Conservation (phyloP, 2,329 filamentous ascomycete genomes). For the Diaporthe sp. region DNA sequence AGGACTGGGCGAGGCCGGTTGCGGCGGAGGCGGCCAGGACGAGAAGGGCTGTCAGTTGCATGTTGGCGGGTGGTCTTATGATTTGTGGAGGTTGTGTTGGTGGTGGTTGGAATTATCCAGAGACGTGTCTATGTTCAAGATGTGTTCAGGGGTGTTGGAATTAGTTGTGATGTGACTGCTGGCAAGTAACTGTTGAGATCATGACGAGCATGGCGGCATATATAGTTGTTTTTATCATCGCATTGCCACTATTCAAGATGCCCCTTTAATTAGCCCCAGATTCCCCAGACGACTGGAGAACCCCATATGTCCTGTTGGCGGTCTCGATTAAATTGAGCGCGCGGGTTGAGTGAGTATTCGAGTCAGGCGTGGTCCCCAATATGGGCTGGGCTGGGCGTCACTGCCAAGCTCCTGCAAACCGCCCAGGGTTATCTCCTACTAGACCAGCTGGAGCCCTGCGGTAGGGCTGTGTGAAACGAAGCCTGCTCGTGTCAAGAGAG, state of each 20-base stretch:
- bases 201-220: not conserved
- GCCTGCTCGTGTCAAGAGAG: not conserved
- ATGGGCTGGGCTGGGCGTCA: not conserved
- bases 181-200: too few relatives aligned
- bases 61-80: not conserved
- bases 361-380: not conserved
- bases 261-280: slow-evolving; percentile 6
- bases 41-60: slow-evolving; percentile 3
- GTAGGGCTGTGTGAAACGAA: slow-evolving; percentile 18
- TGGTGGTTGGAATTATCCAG: not conserved
- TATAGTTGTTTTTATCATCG: not conserved
- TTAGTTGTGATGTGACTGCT: not conserved
- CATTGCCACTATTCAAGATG: not conserved
- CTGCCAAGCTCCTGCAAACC: not conserved
- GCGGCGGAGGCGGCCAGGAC: slow-evolving; percentile 8
- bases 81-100: not conserved
- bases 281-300: not conserved
- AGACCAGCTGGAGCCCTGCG: slow-evolving; percentile 4
- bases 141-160: not conserved
- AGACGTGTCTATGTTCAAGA: not conserved
- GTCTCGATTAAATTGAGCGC: slow-evolving; percentile 21
- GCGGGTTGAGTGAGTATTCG: slow-evolving; percentile 4
- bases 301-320: not conserved
- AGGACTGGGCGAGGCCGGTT: slow-evolving; percentile 9
- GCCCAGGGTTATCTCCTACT: not conserved